These are phyloP conservation scores for Meira miltonrushii DNA, from an alignment of 1,284 basidiomycete genomes.

Conservation along the genomic window DNA sequence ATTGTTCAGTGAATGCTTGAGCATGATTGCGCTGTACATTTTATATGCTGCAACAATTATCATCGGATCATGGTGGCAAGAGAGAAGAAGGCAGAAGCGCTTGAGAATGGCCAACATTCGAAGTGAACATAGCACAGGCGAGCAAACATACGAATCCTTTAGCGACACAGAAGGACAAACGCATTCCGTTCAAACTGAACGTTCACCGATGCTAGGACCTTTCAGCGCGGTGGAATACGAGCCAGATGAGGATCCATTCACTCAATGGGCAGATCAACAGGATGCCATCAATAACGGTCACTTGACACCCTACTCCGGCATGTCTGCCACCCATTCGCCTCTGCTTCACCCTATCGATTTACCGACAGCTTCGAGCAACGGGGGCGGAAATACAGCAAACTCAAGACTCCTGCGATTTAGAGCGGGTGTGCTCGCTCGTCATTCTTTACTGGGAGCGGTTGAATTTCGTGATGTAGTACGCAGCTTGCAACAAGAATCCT, in stretches of 20 bases:
- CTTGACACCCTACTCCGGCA: not conserved
- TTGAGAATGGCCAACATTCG: slow-evolving; percentile 26
- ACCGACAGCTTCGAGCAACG: not conserved
- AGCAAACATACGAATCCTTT: not conserved
- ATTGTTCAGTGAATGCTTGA: slow-evolving; percentile 66
- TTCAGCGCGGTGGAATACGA: slow-evolving; percentile 37
- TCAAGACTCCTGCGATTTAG: slow-evolving; percentile 2
- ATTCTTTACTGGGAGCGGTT: slow-evolving; percentile 80
- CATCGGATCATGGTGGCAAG: slow-evolving; percentile 68
- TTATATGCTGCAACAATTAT: slow-evolving; percentile 75
- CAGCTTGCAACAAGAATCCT: slow-evolving; percentile 61
- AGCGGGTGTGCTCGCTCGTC: slow-evolving; percentile 24
- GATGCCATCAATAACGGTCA: not conserved
- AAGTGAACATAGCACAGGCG: slow-evolving; percentile 27
- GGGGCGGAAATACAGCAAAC: not conserved
- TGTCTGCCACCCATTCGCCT: slow-evolving; percentile 1
- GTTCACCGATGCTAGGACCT: slow-evolving; percentile 16
- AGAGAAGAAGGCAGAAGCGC: slow-evolving; percentile 26
- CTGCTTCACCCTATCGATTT: not conserved
- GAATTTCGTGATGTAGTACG: slow-evolving; percentile 87
- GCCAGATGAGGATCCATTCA: slow-evolving; percentile 38
- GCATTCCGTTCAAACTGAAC: not conserved
- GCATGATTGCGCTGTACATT: slow-evolving; percentile 71
- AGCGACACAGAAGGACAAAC: slow-evolving; percentile 4
- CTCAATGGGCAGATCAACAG: slow-evolving; percentile 19